A percentile compares a stretch with the other conserved stretches of the same genome.
phyloP scores from a whole-genome alignment of 768 basidiomycete genomes.

The Chlorophyllum brunneum region DNA sequence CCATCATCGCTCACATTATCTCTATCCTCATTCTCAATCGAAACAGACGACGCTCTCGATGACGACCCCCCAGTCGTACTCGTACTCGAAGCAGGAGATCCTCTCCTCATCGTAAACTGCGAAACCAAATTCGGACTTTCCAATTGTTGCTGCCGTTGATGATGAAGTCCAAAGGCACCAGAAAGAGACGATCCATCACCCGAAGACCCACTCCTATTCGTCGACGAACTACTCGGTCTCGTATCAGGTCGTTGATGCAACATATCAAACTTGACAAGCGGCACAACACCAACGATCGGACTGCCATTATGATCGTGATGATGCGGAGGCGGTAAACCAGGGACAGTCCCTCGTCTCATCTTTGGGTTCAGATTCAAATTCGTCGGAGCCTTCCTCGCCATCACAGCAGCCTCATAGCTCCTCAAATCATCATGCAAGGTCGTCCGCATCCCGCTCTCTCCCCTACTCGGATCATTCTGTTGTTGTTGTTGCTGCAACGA shows the following conservation, averaged over 20 bases:
- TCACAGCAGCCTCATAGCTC: conserved; percentile 72
- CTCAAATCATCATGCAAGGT: conserved; percentile 57
- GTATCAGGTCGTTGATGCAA: background rate
- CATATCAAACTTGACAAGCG: conserved; percentile 1
- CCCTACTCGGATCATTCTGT: conserved; percentile 15
- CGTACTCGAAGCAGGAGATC: conserved; percentile 17
- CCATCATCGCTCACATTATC: conserved; percentile 15
- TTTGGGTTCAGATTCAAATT: conserved; percentile 52
- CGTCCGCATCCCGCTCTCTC: conserved; percentile 31
- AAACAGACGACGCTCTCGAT: conserved; percentile 28
- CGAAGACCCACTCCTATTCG: conserved; percentile 31
- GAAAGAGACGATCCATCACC: conserved; percentile 30
- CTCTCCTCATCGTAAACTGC: conserved; percentile 18
- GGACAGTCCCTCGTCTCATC: conserved; percentile 24
- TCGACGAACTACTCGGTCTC: conserved; percentile 23
- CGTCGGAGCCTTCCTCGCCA: conserved; percentile 62
- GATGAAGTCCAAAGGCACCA: conserved; percentile 32
- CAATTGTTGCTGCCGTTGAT: background rate
- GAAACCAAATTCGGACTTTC: conserved; percentile 18
- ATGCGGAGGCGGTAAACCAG: background rate
- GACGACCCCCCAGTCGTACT: conserved; percentile 11
- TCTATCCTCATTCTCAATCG: conserved; percentile 15
- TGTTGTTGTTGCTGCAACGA: conserved; percentile 17
- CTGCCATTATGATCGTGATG: background rate
- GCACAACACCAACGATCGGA: conserved; percentile 4